Percentiles rank a stretch among this genome's conserved stretches.
phyloP scores from a whole-genome alignment of 192 early-diverging fungal species.

The Coemansia sp. region DNA sequence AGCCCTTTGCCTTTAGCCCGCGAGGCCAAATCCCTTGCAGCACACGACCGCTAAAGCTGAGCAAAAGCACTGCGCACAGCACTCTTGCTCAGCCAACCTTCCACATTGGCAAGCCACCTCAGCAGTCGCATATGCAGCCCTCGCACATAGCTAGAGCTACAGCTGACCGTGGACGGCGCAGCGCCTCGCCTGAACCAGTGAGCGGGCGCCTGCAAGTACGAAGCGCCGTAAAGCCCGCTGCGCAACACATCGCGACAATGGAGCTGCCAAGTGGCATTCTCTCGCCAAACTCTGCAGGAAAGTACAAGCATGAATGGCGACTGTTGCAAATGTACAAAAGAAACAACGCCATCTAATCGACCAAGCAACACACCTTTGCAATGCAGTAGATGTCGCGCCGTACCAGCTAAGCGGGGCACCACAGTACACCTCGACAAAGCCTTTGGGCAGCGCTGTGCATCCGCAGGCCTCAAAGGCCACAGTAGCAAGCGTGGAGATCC shows the following conservation, averaged over 20 bases:
- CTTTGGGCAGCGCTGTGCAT: background rate
- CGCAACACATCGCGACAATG: background rate
- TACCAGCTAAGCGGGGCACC: background rate
- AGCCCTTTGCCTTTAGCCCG: constrained; percentile 44
- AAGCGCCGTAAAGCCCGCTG: background rate
- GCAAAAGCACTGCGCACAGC: background rate
- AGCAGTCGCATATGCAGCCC: background rate
- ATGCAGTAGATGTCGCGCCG: background rate
- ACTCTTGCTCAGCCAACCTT: background rate
- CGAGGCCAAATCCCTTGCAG: constrained; percentile 33
- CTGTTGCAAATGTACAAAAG: background rate
- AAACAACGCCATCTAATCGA: background rate
- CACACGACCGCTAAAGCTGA: constrained; percentile 31
- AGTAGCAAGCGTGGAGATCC: constrained; percentile 13
- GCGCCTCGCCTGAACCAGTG: background rate
- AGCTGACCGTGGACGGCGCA: background rate
- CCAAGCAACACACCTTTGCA: too few species aligned
- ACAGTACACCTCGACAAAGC: background rate
- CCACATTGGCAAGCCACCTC: background rate
- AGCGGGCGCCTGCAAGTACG: background rate
- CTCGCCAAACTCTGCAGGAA: background rate
- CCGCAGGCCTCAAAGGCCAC: background rate
- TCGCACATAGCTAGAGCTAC: background rate
- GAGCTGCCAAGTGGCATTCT: background rate
- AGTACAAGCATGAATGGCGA: background rate